Base-by-base conservation (phyloP, 1,139 yeast genomes). In the Candida dubliniensis region DNA sequence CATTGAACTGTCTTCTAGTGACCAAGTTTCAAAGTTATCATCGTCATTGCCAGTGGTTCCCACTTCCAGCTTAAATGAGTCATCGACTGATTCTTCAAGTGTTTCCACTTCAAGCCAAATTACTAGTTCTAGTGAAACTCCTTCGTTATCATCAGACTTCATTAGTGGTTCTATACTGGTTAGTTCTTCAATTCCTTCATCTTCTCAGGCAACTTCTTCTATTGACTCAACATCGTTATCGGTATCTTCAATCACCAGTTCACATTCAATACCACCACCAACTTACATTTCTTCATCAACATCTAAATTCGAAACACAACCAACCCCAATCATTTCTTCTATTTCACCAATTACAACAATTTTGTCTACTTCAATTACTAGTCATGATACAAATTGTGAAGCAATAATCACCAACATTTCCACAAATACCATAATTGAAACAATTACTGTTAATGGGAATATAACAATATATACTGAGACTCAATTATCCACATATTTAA, bases 251-350 rank as follows among this genome's bases (percentile, higher is more conserved):
- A n/a, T n/a, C n/a, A n/a, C n/a, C n/a, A n/a, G n/a, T 13, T 7
- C 5, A 29, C 31, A 29, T 10, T 29, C 31, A 29, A 29, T 29
- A 10, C 31, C 31, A 29, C 31, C 31, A 29, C 31, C 31, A 29
- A 13, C n/a, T 7, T 25, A 25, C n/a, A n/a, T n/a, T 25, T 25
- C 29, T 8, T 29, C 14, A 13, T 30, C 32, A 30, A 36, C 29
- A n/a, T 36, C 34, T n/a, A n/a, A n/a, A n/a, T n/a, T n/a, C n/a
- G n/a, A n/a, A 18, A 23, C 23, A 34, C 39, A 34, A 30, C 40
- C 12, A n/a, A 18, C 23, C 23, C 29, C 39, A 34, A 30, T 37
- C 12, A 5, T 30, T 15, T 9, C 36, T 14, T 29, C 38, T 27
- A n/a, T 38, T 29, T 33, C 43, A n/a, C 34, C 10, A 31, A 31